Evolutionary conservation across 1,139 yeast species (phyloP), one percentile per base, ranked within the genome.

Genomic region (Magnusiomyces magnusii): DNA sequence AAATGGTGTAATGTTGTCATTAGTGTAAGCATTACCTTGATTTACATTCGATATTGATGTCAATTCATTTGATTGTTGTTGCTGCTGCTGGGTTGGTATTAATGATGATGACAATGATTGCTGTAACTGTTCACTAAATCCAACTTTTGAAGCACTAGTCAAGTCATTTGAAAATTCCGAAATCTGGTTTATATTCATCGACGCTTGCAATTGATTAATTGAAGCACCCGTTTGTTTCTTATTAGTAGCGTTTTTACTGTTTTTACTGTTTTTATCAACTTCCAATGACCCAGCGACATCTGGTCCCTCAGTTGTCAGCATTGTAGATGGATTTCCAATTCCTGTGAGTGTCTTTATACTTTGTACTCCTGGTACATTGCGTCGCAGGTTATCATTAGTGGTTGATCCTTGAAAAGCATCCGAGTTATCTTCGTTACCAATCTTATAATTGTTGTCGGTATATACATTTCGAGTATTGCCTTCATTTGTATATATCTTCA

Each of bases 1-100:
- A 27, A 68, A 60, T 7, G 68, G 66, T 5, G 65, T 61, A 21
- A 51, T 52, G 21, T 41, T 50, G n/a, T n/a, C n/a, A n/a, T n/a
- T n/a, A n/a, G n/a, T n/a, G n/a, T n/a, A n/a, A n/a, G n/a, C n/a
- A 31, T 31, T 31, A 13, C 36, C 13, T 21, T 56, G 55, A 3
- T 53, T 53, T 28, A 13, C 31, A 17, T 17, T n/a, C n/a, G 21
- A 28, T n/a, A 17, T 3, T 15, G 44, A 10, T 15, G 17, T 9
- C 5, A 39, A 39, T 39, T 19, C 44, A 17, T 9, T 31, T 31
- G 36, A n/a, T n/a, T n/a, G 9, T 49, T 23, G 25, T 27, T 34
- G 36, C 36, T 31, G 36, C 36, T 10, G 17, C 53, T 34, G 56
- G 47, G 56, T 31, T 25, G 58, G 17, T 28, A n/a, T n/a, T n/a